A percentile compares a stretch with the other conserved stretches of the same genome.
Evolutionary conservation across 2,329 filamentous ascomycete species (phyloP).

Genomic region (Fonsecaea monophora): DNA sequence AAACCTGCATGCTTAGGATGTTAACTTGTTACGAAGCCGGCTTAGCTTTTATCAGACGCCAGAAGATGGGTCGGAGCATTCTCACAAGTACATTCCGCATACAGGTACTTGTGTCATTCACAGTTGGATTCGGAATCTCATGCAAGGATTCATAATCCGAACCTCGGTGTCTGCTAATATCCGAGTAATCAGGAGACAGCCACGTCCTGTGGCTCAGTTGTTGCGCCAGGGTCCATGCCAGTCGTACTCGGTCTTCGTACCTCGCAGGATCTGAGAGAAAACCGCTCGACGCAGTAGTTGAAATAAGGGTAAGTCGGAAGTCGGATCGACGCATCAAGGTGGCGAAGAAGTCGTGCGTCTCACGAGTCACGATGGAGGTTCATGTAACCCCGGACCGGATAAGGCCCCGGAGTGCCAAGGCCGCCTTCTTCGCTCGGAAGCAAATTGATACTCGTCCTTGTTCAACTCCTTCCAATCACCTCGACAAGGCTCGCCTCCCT

Average conservation of each 20-base stretch:
- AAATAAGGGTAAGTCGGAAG: constrained; percentile 10
- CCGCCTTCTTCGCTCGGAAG: background rate
- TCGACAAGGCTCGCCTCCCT: background rate
- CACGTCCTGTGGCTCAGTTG: background rate
- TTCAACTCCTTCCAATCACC: background rate
- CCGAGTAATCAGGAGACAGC: constrained; percentile 3
- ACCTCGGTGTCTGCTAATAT: constrained; percentile 2
- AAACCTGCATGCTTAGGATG: background rate
- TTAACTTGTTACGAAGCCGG: background rate
- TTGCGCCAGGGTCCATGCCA: background rate
- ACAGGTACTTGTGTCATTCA: too few relatives aligned
- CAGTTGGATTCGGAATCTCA: background rate
- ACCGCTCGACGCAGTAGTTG: background rate
- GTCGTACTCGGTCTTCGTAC: background rate
- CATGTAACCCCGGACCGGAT: background rate
- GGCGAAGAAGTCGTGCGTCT: background rate
- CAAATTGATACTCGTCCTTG: background rate
- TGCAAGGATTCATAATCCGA: constrained; percentile 11
- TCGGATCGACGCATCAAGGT: background rate
- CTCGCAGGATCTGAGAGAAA: constrained; percentile 1
- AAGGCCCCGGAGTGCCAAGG: background rate
- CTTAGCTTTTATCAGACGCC: background rate
- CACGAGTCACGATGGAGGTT: too few relatives aligned
- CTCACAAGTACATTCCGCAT: background rate
- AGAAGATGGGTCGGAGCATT: background rate